Conservation (phyloP, 805 yeast species). For the Isabelozyma gotoi region DNA sequence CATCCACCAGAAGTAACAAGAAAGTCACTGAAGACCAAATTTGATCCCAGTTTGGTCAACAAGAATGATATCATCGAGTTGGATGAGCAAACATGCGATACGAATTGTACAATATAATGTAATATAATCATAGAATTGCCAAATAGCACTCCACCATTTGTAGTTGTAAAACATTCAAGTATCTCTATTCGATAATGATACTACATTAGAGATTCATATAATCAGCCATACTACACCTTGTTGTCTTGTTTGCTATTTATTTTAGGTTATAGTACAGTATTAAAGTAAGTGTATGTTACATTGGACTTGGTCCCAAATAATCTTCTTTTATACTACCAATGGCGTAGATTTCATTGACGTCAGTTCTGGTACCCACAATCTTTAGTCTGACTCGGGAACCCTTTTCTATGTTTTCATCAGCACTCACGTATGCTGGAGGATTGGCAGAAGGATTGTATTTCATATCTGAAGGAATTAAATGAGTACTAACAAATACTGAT, state of each 20-base stretch:
- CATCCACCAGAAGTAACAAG: neutral
- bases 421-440: constrained; percentile 97
- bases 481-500: constrained; percentile 91
- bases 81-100: neutral
- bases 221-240: neutral
- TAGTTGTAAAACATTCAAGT: no score
- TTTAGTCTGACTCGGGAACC: constrained; percentile 92
- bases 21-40: neutral
- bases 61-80: neutral
- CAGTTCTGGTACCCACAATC: constrained; percentile 96
- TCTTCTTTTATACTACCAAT: constrained; percentile 98
- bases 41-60: neutral
- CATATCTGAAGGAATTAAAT: constrained; percentile 92
- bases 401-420: constrained; percentile 92
- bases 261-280: neutral
- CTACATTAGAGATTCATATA: neutral
- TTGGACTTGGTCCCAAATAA: constrained; percentile 79
- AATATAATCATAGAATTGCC: neutral
- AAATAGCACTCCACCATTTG: no score
- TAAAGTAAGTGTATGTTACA: constrained; percentile 18
- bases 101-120: neutral
- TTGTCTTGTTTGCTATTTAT: neutral
- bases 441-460: constrained; percentile 90
- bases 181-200: no score
- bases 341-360: constrained; percentile 95